phyloP scores from a whole-genome alignment of 768 basidiomycete species.

The Boletus vinaceobasis region DNA sequence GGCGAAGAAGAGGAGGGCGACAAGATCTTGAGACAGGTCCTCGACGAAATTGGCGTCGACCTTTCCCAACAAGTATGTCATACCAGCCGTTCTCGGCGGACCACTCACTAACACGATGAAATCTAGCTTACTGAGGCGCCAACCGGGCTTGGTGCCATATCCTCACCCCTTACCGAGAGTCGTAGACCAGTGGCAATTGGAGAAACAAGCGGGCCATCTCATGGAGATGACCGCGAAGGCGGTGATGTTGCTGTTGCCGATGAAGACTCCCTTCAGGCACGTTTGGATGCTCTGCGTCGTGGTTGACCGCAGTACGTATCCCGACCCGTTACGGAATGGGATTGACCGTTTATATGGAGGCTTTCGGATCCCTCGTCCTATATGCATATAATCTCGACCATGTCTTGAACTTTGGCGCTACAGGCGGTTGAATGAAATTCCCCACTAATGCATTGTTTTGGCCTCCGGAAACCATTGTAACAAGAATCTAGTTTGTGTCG shows the following conservation, averaged over 20 bases:
- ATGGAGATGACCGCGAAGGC: conserved; percentile 37
- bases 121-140: conserved; percentile 81
- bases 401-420: not conserved
- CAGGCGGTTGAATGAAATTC: not conserved
- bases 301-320: conserved; percentile 38
- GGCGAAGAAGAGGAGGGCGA: conserved; percentile 97
- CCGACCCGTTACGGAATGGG: conserved; percentile 8
- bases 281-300: conserved; percentile 84
- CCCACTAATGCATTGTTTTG: not conserved
- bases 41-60: conserved; percentile 95
- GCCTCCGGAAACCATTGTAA: no score
- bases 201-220: conserved; percentile 41
- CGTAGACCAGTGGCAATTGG: conserved; percentile 86
- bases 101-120: conserved; percentile 8
- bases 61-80: conserved; percentile 74
- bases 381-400: not conserved
- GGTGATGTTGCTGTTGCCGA: conserved; percentile 54
- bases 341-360: conserved; percentile 4
- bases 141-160: conserved; percentile 58
- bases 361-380: not conserved
- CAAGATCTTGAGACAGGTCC: conserved; percentile 90
- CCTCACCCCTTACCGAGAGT: conserved; percentile 57
- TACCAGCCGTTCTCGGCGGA: not conserved
- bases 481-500: not conserved
- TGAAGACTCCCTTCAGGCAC: conserved; percentile 91